These are phyloP conservation scores for Rhytidhysteron rufulum DNA, from an alignment of 2,329 filamentous ascomycete species.

Conservation along the genomic window DNA sequence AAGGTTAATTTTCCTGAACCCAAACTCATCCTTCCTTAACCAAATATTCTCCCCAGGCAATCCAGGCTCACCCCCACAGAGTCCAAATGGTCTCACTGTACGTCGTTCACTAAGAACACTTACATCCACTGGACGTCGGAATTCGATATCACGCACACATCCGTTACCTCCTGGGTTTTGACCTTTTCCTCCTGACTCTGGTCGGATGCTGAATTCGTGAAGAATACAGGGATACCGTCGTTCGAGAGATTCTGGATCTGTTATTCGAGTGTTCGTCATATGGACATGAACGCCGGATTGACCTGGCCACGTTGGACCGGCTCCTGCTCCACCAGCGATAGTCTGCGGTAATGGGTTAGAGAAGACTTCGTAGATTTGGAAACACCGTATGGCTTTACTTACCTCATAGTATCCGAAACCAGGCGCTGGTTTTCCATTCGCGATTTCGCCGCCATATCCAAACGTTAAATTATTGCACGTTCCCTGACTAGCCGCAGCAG, in stretches of 20 bases:
- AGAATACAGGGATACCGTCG: slow-evolving; percentile 66
- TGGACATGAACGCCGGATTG: slow-evolving; percentile 67
- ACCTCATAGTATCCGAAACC: slow-evolving; percentile 78
- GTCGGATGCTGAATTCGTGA: slow-evolving; percentile 59
- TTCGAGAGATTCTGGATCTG: slow-evolving; percentile 70
- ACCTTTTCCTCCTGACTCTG: slow-evolving; percentile 59
- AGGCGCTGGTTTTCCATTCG: slow-evolving; percentile 18
- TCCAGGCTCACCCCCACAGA: slow-evolving; percentile 75
- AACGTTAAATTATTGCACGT: slow-evolving; percentile 26
- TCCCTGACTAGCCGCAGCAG: slow-evolving; percentile 11
- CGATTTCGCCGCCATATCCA: slow-evolving; percentile 27
- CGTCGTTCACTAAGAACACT: slow-evolving; percentile 70
- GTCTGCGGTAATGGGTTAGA: no score
- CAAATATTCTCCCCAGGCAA: no score
- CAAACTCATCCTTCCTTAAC: no score
- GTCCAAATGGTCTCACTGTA: slow-evolving; percentile 69
- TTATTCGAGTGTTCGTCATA: slow-evolving; percentile 77
- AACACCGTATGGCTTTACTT: no score
- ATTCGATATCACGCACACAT: slow-evolving; percentile 69
- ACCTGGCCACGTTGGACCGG: slow-evolving; percentile 63
- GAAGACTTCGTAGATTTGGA: no score
- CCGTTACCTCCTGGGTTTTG: slow-evolving; percentile 64
- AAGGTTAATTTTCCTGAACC: slow-evolving; percentile 12
- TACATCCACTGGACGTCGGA: slow-evolving; percentile 66
- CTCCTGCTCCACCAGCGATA: slow-evolving; percentile 67